Evolutionary conservation across 768 basidiomycete genomes (phyloP).

Genomic region (Tephrocybe sp.): DNA sequence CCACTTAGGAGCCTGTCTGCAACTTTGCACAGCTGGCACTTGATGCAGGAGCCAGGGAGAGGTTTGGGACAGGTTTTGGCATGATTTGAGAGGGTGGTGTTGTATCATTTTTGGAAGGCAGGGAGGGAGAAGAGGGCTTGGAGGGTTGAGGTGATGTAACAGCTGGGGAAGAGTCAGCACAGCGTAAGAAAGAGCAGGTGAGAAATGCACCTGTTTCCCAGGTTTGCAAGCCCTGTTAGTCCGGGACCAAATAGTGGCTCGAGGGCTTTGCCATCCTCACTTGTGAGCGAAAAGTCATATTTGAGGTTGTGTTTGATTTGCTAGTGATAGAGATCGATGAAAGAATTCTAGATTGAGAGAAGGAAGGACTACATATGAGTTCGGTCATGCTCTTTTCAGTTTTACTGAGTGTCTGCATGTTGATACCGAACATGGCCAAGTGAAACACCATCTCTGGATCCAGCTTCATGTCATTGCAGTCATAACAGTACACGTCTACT

Average conservation of each 20-base stretch:
- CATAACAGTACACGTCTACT: slow-evolving; percentile 95
- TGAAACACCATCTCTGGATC: slow-evolving; percentile 78
- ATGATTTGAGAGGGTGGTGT: slow-evolving; percentile 44
- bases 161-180: slow-evolving; percentile 56
- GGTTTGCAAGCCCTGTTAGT: slow-evolving; percentile 85
- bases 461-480: slow-evolving; percentile 78
- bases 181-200: neutral
- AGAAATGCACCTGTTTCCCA: slow-evolving; percentile 73
- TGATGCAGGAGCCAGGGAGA: slow-evolving; percentile 83
- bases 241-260: slow-evolving; percentile 89
- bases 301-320: slow-evolving; percentile 97
- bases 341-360: neutral
- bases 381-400: slow-evolving; percentile 98
- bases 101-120: slow-evolving; percentile 75
- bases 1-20: slow-evolving; percentile 93
- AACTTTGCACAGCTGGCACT: slow-evolving; percentile 93
- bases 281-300: slow-evolving; percentile 91
- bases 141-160: slow-evolving; percentile 95
- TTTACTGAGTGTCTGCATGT: slow-evolving; percentile 77
- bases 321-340: too few species aligned
- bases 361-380: slow-evolving; percentile 50
- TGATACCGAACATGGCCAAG: slow-evolving; percentile 83
- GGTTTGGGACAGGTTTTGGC: slow-evolving; percentile 59
- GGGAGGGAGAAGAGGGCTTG: slow-evolving; percentile 85
- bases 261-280: slow-evolving; percentile 85